phyloP scores from a whole-genome alignment of 495 filamentous ascomycete species.

The Trichocladium antarcticum region DNA sequence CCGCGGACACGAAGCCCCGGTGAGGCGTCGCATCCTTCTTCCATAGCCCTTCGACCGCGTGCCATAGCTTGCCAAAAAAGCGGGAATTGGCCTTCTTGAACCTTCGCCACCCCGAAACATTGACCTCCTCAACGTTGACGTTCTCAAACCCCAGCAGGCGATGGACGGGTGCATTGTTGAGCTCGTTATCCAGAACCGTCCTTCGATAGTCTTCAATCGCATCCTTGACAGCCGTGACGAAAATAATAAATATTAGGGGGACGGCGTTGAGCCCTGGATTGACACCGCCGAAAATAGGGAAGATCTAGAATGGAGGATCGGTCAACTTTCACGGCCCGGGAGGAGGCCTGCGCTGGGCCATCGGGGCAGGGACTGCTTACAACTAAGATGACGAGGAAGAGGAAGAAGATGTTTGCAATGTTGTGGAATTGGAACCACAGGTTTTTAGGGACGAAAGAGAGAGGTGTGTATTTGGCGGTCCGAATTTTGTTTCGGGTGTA shows the following conservation, averaged over 20 bases:
- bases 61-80: constrained; percentile 47
- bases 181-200: constrained; percentile 80
- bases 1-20: constrained; percentile 27
- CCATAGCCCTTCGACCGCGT: constrained; percentile 26
- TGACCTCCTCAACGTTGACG: constrained; percentile 83
- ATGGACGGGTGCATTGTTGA: constrained; percentile 95
- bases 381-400: constrained; percentile 87
- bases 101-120: constrained; percentile 73
- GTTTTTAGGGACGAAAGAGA: constrained; percentile 97
- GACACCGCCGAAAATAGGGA: constrained; percentile 84
- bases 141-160: constrained; percentile 80
- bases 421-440: constrained; percentile 97
- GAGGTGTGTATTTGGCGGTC: constrained; percentile 90
- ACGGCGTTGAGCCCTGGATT: constrained; percentile 86
- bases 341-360: neutral
- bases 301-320: constrained; percentile 52
- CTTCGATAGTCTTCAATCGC: constrained; percentile 96
- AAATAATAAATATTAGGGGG: constrained; percentile 89
- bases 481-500: constrained; percentile 93
- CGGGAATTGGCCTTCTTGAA: constrained; percentile 83
- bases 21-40: constrained; percentile 33
- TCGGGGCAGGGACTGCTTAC: constrained; percentile 46
- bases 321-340: neutral
- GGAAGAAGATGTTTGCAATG: constrained; percentile 95
- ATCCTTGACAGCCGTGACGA: constrained; percentile 85